Evolutionary conservation across 179 eudicot species (phyloP), one percentile per base, ranked within the genome.

Genomic region (Sideroxylon spinosum): DNA sequence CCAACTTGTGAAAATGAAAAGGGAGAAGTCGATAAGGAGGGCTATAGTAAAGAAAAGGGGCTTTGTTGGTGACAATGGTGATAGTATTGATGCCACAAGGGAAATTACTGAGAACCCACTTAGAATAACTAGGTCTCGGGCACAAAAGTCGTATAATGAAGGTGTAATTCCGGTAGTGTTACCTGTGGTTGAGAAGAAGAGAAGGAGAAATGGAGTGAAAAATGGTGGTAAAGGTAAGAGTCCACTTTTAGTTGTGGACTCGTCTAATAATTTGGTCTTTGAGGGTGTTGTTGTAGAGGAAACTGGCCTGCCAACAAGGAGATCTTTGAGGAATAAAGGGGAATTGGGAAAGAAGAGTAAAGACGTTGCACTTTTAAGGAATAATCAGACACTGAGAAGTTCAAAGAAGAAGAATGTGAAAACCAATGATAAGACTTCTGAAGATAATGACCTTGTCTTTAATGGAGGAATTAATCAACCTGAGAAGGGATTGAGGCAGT

Each of bases 401-500:
- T 28, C 63, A 55, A 73, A 52, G 52, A 62, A 46, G 20, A 63
- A 22, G 28, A 60, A 53, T 8, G 78, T 62, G 16, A 32, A 80
- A 46, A 32, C 19, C 17, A 66, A 4, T 73, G 22, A 28, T 3
- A 28, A 78, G 69, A 32, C 64, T 55, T 48, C 29, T 50, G 77
- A 29, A 57, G 46, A 29, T 22, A 63, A 49, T 46, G 72, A 19
- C 22, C 37, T 73, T 17, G 50, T 56, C 62, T 70, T 37, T 9
- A 80, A 50, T 52, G 46, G 52, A 5, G 76, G 22, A 56, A 67
- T 74, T 82, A 49, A 4, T 76, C 55, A 65, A 71, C 80, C 72
- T 53, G 81, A 76, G 76, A 77, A 67, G 74, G 29, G n/a, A 52
- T 46, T 61, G 74, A 85, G 79, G 76, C 79, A 75, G 29, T 81